phyloP scores from a whole-genome alignment of 2,329 filamentous ascomycete species.

The Cladosporium austrohemisphaericum region DNA sequence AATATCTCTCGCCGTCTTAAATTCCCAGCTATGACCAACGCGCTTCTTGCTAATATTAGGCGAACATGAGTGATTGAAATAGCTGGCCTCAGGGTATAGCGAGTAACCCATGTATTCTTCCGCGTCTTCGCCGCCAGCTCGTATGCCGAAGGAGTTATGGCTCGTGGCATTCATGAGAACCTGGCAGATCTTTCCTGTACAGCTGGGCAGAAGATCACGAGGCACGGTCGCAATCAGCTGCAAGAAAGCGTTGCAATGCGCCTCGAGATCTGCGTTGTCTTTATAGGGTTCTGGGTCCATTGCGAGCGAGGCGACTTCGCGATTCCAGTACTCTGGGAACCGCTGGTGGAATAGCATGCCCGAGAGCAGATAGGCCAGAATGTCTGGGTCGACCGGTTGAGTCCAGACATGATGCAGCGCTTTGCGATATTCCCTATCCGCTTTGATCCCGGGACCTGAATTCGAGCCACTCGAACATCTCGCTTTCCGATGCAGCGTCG shows the following conservation, averaged over 20 bases:
- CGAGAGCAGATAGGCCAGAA: constrained; percentile 42
- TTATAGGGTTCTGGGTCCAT: constrained; percentile 41
- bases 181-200: constrained; percentile 35
- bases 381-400: constrained; percentile 31
- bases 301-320: constrained; percentile 37
- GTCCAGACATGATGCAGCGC: constrained; percentile 16
- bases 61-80: constrained; percentile 48
- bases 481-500: background rate
- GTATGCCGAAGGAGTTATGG: constrained; percentile 48
- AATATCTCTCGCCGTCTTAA: constrained; percentile 36
- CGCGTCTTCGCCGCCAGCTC: constrained; percentile 38
- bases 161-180: constrained; percentile 39
- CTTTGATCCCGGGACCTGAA: constrained; percentile 11
- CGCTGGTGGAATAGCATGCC: constrained; percentile 36
- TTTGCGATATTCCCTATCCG: constrained; percentile 16
- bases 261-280: constrained; percentile 37
- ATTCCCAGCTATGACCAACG: constrained; percentile 40
- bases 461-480: background rate
- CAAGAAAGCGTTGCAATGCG: constrained; percentile 40
- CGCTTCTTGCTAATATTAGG: constrained; percentile 44
- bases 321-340: constrained; percentile 30
- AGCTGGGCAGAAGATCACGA: constrained; percentile 29
- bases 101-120: constrained; percentile 49
- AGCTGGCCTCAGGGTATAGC: constrained; percentile 45
- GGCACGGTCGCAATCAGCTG: constrained; percentile 43